These are phyloP conservation scores for Jaminaea rosea DNA, from an alignment of 1,284 basidiomycete genomes.

Conservation along the genomic window DNA sequence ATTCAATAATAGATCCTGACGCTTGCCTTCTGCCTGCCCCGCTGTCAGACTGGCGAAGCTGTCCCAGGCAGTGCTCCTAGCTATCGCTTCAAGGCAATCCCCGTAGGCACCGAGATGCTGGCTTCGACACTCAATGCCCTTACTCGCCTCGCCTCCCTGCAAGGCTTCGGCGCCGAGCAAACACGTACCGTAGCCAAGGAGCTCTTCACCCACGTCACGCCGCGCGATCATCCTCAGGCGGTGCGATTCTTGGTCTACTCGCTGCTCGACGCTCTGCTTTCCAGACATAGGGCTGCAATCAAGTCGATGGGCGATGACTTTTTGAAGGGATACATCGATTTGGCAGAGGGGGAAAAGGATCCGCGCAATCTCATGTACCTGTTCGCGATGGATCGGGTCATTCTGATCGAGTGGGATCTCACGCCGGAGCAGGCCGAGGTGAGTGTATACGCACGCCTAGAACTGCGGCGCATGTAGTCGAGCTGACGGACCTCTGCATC, in stretches of 20 bases:
- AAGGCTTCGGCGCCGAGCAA: slow-evolving; percentile 64
- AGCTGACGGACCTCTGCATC: not conserved
- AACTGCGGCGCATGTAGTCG: not conserved
- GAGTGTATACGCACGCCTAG: not conserved
- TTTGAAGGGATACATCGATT: slow-evolving; percentile 63
- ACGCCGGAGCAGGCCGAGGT: slow-evolving; percentile 57
- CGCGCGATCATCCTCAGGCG: slow-evolving; percentile 71
- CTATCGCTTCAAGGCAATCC: slow-evolving; percentile 3
- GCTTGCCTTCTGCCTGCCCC: no score
- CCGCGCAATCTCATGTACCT: slow-evolving; percentile 84
- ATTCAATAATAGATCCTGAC: no score
- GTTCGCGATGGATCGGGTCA: slow-evolving; percentile 74
- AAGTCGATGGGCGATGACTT: slow-evolving; percentile 48
- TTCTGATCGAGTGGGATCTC: slow-evolving; percentile 77
- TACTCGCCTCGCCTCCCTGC: slow-evolving; percentile 56
- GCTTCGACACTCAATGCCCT: slow-evolving; percentile 58
- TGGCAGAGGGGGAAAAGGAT: slow-evolving; percentile 94
- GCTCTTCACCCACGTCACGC: slow-evolving; percentile 67
- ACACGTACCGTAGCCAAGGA: slow-evolving; percentile 61
- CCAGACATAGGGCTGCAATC: slow-evolving; percentile 55
- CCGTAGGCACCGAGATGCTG: slow-evolving; percentile 34
- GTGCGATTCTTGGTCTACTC: slow-evolving; percentile 71
- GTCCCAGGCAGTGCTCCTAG: slow-evolving; percentile 21
- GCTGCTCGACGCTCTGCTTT: slow-evolving; percentile 71
- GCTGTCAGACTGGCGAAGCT: slow-evolving; percentile 13